Evolutionary conservation across 1,139 yeast genomes (phyloP).

Genomic region (Hansenula lynferdii): DNA sequence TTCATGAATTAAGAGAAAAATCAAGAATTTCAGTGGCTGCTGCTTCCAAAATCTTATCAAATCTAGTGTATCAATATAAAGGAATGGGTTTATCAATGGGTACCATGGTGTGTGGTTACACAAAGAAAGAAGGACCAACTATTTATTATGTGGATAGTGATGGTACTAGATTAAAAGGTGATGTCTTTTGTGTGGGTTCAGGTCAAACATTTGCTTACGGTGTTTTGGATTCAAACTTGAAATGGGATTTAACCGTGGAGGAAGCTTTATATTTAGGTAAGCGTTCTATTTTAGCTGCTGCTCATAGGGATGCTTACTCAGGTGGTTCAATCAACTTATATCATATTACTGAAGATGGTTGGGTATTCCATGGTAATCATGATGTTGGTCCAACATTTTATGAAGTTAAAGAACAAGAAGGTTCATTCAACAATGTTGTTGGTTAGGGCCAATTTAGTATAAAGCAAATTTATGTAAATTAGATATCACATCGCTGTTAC

Average conservation of each 20-base stretch:
- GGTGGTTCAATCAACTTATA: slow-evolving; percentile 95
- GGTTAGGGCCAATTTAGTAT: slow-evolving; percentile 31
- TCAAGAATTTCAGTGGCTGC: slow-evolving; percentile 96
- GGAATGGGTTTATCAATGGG: slow-evolving; percentile 99
- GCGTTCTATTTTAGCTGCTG: slow-evolving; percentile 94
- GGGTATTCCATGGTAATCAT: slow-evolving; percentile 94
- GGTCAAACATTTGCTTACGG: slow-evolving; percentile 99
- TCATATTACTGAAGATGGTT: slow-evolving; percentile 90
- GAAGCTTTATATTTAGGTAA: slow-evolving; percentile 94
- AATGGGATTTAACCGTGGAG: slow-evolving; percentile 86
- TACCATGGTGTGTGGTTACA: slow-evolving; percentile 97
- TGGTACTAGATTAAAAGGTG: slow-evolving; percentile 94
- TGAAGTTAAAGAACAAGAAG: slow-evolving; percentile 84
- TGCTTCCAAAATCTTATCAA: slow-evolving; percentile 89
- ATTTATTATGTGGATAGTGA: slow-evolving; percentile 96
- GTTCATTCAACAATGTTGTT: slow-evolving; percentile 86
- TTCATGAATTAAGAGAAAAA: slow-evolving; percentile 91
- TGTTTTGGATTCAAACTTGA: slow-evolving; percentile 87
- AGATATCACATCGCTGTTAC: no score
- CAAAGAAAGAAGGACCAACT: slow-evolving; percentile 93
- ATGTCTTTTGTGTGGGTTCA: slow-evolving; percentile 94
- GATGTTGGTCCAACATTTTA: slow-evolving; percentile 91
- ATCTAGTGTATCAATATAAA: slow-evolving; percentile 88
- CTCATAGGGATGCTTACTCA: slow-evolving; percentile 97
- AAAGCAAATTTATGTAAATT: slow-evolving; percentile 1